phyloP scores from a whole-genome alignment of 2,329 filamentous ascomycete genomes.

The Ophiostoma ulmi region DNA sequence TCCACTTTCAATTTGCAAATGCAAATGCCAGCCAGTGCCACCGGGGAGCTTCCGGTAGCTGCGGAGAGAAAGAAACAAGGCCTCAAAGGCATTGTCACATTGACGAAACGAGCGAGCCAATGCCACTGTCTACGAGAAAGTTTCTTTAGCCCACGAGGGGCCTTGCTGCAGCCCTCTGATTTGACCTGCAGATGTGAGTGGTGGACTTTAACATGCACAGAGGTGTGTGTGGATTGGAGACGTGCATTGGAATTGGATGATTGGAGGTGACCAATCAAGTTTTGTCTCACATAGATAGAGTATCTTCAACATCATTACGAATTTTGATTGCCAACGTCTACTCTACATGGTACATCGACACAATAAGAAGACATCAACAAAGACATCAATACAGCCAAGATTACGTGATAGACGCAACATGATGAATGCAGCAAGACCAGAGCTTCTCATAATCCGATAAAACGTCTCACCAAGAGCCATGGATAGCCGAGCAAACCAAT shows the following conservation, averaged over 20 bases:
- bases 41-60: slow-evolving; percentile 1
- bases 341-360: background rate
- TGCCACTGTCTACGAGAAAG: slow-evolving; percentile 15
- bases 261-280: background rate
- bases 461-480: background rate
- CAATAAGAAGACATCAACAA: background rate
- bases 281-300: background rate
- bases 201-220: background rate
- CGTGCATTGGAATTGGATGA: background rate
- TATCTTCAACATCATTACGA: background rate
- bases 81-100: background rate
- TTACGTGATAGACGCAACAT: background rate
- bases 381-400: background rate
- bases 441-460: background rate
- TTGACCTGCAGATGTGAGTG: slow-evolving; percentile 5
- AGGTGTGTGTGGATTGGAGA: background rate
- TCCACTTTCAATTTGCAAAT: too few species aligned
- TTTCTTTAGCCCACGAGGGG: slow-evolving; percentile 20
- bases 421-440: background rate
- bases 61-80: background rate
- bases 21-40: background rate
- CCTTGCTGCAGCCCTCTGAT: slow-evolving; percentile 10
- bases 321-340: background rate
- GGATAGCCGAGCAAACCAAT: background rate
- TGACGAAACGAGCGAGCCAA: background rate